A percentile compares a stretch with the other conserved stretches of the same genome.
Conservation (phyloP, 495 filamentous ascomycete genomes). For the Tuber borchii region DNA sequence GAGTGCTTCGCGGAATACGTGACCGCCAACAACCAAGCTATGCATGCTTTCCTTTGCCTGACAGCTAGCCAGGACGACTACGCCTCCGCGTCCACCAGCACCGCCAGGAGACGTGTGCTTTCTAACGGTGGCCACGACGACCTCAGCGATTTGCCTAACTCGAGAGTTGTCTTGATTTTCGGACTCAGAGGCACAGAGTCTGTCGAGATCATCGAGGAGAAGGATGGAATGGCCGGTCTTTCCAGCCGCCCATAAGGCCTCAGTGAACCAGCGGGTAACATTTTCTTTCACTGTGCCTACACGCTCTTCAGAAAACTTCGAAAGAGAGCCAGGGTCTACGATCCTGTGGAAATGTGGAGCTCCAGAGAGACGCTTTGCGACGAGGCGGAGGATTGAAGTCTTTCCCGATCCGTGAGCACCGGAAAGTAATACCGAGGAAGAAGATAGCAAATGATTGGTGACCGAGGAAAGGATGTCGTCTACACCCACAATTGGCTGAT, state of each 20-base stretch:
- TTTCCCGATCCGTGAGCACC: conserved; percentile 88
- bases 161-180: conserved; percentile 88
- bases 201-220: conserved; percentile 87
- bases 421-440: conserved; percentile 80
- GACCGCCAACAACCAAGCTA: conserved; percentile 69
- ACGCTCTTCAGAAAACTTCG: conserved; percentile 68
- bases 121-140: conserved; percentile 71
- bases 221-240: conserved; percentile 75
- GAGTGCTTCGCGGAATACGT: conserved; percentile 77
- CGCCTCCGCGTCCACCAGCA: conserved; percentile 56
- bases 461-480: conserved; percentile 67
- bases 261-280: conserved; percentile 71
- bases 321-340: conserved; percentile 36
- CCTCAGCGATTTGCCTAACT: conserved; percentile 84
- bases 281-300: conserved; percentile 87
- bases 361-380: conserved; percentile 36
- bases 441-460: conserved; percentile 64
- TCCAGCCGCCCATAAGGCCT: conserved; percentile 80
- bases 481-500: conserved; percentile 63
- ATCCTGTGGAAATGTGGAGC: conserved; percentile 38
- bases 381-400: conserved; percentile 60
- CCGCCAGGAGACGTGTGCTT: conserved; percentile 60
- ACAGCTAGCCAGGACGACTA: conserved; percentile 79
- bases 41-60: conserved; percentile 85
- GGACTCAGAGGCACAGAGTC: conserved; percentile 82